These are phyloP conservation scores for Ascochyta viciae-villosae DNA, from an alignment of 2,329 filamentous ascomycete species.

Conservation along the genomic window DNA sequence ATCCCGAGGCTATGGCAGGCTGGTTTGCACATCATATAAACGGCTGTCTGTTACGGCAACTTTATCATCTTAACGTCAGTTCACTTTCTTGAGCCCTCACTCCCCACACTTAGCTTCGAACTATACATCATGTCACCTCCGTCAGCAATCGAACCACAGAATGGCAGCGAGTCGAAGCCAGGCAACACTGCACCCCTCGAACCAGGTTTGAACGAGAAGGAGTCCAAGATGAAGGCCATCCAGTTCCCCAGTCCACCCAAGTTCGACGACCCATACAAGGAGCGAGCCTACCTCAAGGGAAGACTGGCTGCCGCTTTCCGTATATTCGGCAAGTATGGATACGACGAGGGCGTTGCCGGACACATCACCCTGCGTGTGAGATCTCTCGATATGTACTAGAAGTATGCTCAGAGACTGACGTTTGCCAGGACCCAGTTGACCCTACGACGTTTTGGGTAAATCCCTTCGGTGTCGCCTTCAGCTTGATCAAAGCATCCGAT, in stretches of 20 bases:
- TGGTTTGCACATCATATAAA: not conserved
- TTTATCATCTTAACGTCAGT: not conserved
- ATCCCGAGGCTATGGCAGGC: slow-evolving; percentile 8
- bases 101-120: not conserved
- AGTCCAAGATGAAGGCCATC: slow-evolving; percentile 34
- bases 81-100: not conserved
- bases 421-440: slow-evolving; percentile 60
- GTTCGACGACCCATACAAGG: slow-evolving; percentile 48
- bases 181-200: slow-evolving; percentile 42
- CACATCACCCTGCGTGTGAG: slow-evolving; percentile 66
- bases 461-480: slow-evolving; percentile 69
- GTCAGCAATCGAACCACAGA: slow-evolving; percentile 40
- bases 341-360: slow-evolving; percentile 61
- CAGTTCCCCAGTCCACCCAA: slow-evolving; percentile 42
- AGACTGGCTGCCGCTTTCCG: slow-evolving; percentile 49
- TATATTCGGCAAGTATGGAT: slow-evolving; percentile 50
- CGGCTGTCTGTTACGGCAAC: not conserved
- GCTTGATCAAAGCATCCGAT: slow-evolving; percentile 68
- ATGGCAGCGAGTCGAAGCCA: slow-evolving; percentile 32
- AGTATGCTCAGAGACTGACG: slow-evolving; percentile 3
- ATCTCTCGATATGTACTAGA: not conserved
- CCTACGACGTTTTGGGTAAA: slow-evolving; percentile 71
- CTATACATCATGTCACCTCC: slow-evolving; percentile 36
- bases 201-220: slow-evolving; percentile 38
- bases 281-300: slow-evolving; percentile 48